Evolutionary conservation across 2,329 filamentous ascomycete species (phyloP), one percentile per base, ranked within the genome.

Genomic region (Macrophomina phaseolina): DNA sequence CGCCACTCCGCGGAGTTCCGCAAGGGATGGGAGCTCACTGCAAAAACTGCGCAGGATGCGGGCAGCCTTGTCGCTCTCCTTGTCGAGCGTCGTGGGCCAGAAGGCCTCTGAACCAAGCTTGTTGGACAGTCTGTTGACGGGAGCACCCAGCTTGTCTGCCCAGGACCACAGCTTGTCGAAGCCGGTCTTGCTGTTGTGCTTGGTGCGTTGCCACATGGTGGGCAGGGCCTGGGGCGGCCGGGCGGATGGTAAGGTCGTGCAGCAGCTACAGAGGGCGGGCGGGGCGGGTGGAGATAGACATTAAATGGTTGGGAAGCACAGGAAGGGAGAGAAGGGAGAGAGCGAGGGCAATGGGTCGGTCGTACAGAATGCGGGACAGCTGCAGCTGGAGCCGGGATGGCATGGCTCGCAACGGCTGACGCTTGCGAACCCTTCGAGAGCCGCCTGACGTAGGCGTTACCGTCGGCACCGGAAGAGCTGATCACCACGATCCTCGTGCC

Each of bases 11-110:
- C 53, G 48, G 42, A 62, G 36, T 60, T 36, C 45, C 28, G 42
- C 14, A 56, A 28, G 51, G 28, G n/a, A 53, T 65, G 32, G 12
- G 23, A 12, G 83, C 88, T 73, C 84, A 92, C 90, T 92, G 83
- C 93, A 97, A 80, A 97, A 97, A 38, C 91, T 94, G 76, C 93
- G 91, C 62, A 97, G 80, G 69, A 97, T 97, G 66, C 93, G 86
- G 67, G 93, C 93, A 55, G 93, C 92, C 81, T 97, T 97, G 80
- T 97, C 92, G 79, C 91, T 91, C 83, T 97, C 94, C 71, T 91
- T 90, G 76, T 97, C 94, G 62, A 97, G 83, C 1, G 90, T 91
- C 38, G 91, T 90, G 3, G 93, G 93, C 91, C 91, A 95, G 74
- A 94, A 94, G 30, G 91, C 89, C 77, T 96, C 93, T 36, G 85